A percentile compares a stretch with the other conserved stretches of the same genome.
phyloP scores from a whole-genome alignment of 495 filamentous ascomycete species.

The Tuber indicum region DNA sequence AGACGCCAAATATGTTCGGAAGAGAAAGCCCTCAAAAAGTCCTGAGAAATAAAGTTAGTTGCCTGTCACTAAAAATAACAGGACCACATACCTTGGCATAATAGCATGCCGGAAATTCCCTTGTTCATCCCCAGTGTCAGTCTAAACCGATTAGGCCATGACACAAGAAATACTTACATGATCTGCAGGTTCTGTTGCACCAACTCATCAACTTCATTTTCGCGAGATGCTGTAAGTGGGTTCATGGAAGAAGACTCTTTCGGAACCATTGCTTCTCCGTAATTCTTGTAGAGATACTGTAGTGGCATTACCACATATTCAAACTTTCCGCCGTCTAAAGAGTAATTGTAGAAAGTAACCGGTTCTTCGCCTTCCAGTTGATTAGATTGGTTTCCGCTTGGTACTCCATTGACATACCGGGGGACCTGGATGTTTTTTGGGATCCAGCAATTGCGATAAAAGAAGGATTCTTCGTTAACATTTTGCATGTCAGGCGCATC shows the following conservation, averaged over 20 bases:
- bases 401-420: neutral
- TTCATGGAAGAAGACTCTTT: neutral
- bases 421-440: neutral
- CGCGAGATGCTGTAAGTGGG: neutral
- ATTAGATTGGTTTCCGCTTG: neutral
- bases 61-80: neutral
- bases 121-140: neutral
- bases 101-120: constrained; percentile 16
- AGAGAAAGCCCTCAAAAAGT: neutral
- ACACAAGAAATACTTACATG: constrained; percentile 8
- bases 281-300: constrained; percentile 12
- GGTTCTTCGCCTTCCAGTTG: neutral
- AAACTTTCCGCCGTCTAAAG: neutral
- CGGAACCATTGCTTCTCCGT: constrained; percentile 5
- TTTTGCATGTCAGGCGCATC: neutral
- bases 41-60: neutral
- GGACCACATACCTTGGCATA: neutral
- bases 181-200: neutral
- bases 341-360: constrained; percentile 11
- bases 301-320: constrained; percentile 13
- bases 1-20: neutral
- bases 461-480: neutral
- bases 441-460: neutral
- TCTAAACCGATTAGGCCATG: neutral
- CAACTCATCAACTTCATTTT: neutral